Evolutionary conservation across 768 basidiomycete species (phyloP), one percentile per base, ranked within the genome.

Genomic region (Leccinum uliginosum): DNA sequence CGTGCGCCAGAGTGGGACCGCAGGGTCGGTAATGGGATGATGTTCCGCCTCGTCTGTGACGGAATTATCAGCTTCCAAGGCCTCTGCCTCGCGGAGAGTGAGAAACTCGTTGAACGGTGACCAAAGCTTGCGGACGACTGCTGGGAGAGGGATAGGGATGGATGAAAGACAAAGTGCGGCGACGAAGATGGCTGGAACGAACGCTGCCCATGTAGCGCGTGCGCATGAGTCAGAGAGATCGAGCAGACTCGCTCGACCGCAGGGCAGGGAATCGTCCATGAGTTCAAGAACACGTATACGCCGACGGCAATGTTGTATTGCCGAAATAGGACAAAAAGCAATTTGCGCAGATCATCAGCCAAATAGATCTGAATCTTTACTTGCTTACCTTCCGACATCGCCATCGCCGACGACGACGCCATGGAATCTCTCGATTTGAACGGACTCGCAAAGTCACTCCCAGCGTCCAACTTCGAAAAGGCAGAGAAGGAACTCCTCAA

Each of bases 401-500:
- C 40, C 59, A 2, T 34, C 65, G 49, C 51, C 51, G 45, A 54
- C 50, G 50, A 46, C 54, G 55, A 88, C 38, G 8, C 17, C 38
- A 38, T 87, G 86, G 87, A 87, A 73, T 86, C 86, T 9, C 82
- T 91, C 71, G 86, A 89, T 72, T 79, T 91, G 65, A 86, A 88
- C 70, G 87, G 85, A 11, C 86, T 91, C 53, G 89, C 82, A 27
- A 88, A 72, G 68, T 90, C 89, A 1, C 80, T 91, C 5, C 89
- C 89, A 1, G 80, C 73, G 6, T 80, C 84, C 4, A 84, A 84
- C 62, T 74, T 80, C 34, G 88, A 86, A 67, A 88, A 87, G 66
- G 86, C 89, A 24, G 91, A 92, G 75, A 87, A 87, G 59, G 89
- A 91, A 27, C 77, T 93, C 1, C 74, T 86, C 9, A 86, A 89